phyloP scores from a whole-genome alignment of 225 moss, liverwort and hornwort species.

The Rhytidiadelphus loreus region DNA sequence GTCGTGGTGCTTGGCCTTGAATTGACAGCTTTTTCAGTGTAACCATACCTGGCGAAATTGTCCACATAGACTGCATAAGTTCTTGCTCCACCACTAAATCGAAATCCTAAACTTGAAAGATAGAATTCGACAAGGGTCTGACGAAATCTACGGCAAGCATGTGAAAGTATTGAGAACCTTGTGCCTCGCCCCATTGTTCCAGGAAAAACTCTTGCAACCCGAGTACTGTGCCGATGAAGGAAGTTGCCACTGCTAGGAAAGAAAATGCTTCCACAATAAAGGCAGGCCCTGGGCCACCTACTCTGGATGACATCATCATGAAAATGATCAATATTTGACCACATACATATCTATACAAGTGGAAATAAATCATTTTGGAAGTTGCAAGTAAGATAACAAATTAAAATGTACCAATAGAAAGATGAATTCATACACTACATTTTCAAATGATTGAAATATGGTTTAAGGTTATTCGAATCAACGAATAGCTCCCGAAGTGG shows the following conservation, averaged over 20 bases:
- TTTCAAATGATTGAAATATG: not conserved
- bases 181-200: constrained; percentile 43
- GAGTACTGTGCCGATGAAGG: constrained; percentile 46
- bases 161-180: not conserved
- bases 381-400: not conserved
- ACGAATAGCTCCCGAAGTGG: not conserved
- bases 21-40: not conserved
- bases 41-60: not conserved
- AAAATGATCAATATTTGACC: not conserved
- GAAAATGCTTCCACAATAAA: constrained; percentile 38
- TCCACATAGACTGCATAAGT: not conserved
- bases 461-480: not conserved
- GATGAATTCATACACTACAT: not conserved
- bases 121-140: not conserved
- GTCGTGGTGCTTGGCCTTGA: not conserved
- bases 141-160: not conserved
- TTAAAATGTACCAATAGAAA: not conserved
- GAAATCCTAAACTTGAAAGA: not conserved
- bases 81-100: not conserved
- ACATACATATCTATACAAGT: not conserved
- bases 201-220: constrained; percentile 52
- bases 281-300: constrained; percentile 37
- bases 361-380: not conserved
- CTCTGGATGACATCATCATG: constrained; percentile 17
- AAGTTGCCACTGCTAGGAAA: constrained; percentile 44